Evolutionary conservation across 495 filamentous ascomycete species (phyloP).

Genomic region (Friedmanniomyces endolithicus): DNA sequence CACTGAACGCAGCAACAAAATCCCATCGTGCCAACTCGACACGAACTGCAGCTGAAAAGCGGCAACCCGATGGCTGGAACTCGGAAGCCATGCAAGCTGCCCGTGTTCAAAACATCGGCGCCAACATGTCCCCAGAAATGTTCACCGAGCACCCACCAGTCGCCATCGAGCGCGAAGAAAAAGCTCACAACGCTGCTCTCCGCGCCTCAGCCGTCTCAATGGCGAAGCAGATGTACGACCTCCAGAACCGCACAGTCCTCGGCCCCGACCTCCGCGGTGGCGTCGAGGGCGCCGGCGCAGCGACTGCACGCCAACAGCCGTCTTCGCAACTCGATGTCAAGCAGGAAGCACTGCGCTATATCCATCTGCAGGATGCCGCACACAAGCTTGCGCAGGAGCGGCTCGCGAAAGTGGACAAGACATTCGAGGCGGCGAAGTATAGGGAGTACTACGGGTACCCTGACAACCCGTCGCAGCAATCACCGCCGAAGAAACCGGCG

Average conservation of each 20-base stretch:
- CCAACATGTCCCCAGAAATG: conserved; percentile 47
- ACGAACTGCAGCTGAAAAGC: conserved; percentile 4
- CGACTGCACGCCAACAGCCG: conserved; percentile 29
- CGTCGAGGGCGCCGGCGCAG: conserved; percentile 27
- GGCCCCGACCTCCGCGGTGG: conserved; percentile 20
- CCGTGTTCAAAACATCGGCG: conserved; percentile 41
- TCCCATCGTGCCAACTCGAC: conserved; percentile 37
- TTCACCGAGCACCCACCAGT: conserved; percentile 67
- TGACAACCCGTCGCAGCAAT: conserved; percentile 33
- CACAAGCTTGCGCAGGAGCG: conserved; percentile 75
- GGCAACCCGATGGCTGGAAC: conserved; percentile 17
- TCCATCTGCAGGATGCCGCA: conserved; percentile 67
- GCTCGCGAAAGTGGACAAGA: conserved; percentile 55
- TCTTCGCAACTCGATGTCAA: conserved; percentile 24
- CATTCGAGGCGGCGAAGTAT: conserved; percentile 50
- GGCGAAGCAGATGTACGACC: conserved; percentile 70
- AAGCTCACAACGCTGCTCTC: conserved; percentile 54
- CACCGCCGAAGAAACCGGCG: neutral
- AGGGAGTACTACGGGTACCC: conserved; percentile 58
- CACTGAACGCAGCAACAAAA: conserved; percentile 52
- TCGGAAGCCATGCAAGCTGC: conserved; percentile 43
- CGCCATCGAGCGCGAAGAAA: conserved; percentile 57
- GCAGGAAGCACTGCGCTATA: conserved; percentile 36
- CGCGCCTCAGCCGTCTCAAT: conserved; percentile 75
- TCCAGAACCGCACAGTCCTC: conserved; percentile 16